These are phyloP conservation scores for Scopulariopsis brevicaulis DNA, from an alignment of 2,329 filamentous ascomycete genomes.

Conservation along the genomic window DNA sequence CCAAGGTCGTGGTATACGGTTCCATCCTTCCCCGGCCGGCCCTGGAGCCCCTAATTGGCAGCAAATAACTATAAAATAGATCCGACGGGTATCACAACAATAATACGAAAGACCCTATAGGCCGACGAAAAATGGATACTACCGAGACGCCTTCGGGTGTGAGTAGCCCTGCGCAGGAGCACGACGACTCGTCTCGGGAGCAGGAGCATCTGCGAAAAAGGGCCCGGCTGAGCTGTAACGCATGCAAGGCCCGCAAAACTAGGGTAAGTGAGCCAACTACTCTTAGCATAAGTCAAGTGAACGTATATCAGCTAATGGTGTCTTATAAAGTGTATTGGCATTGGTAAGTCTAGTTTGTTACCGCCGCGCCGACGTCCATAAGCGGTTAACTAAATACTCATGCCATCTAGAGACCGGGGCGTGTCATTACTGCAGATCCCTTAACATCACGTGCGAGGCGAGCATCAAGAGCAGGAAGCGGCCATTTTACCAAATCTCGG, in stretches of 20 bases:
- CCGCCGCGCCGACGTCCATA: too few relatives aligned
- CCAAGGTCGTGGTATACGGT: too few relatives aligned
- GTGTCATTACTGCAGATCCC: not conserved
- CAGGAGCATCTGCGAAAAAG: constrained; percentile 1
- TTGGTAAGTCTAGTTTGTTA: not conserved
- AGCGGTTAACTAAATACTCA: too few relatives aligned
- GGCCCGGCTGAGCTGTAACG: constrained; percentile 2
- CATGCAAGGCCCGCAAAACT: constrained; percentile 2
- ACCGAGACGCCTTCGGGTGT: too few relatives aligned
- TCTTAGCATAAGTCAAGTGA: not conserved
- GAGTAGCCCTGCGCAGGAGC: too few relatives aligned
- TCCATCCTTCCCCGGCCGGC: too few relatives aligned
- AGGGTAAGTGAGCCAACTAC: not conserved
- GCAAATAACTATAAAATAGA: too few relatives aligned
- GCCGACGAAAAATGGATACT: too few relatives aligned
- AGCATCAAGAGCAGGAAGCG: constrained; percentile 1
- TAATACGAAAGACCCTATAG: too few relatives aligned
- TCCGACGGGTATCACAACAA: too few relatives aligned
- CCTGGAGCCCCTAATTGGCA: too few relatives aligned
- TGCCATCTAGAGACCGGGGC: not conserved
- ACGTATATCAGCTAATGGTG: not conserved
- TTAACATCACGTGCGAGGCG: constrained; percentile 1
- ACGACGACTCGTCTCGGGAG: too few relatives aligned
- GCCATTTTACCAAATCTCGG: constrained; percentile 1
- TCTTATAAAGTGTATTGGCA: not conserved